Evolutionary conservation across 176 grass and related monocot species (phyloP).

Genomic region (Coix lacrymajobi): DNA sequence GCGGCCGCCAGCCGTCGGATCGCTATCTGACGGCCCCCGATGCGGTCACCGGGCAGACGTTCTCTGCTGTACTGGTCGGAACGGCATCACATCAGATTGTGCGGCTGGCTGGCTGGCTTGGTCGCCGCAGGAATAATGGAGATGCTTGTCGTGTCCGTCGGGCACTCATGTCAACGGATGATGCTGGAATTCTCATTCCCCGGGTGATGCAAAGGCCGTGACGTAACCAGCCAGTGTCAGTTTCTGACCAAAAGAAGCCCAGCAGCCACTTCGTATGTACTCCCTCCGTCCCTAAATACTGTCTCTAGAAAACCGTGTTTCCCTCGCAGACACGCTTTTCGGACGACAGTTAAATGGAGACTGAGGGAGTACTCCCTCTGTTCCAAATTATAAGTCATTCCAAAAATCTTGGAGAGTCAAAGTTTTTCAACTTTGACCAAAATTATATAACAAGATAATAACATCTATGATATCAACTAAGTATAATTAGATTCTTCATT

Average conservation of each 20-base stretch:
- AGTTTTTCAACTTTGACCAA: no score
- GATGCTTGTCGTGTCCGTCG: neutral
- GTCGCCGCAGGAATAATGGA: neutral
- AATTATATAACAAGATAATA: no score
- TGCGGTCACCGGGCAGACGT: neutral
- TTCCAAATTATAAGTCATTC: no score
- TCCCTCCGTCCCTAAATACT: no score
- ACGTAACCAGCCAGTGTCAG: neutral
- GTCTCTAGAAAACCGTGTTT: no score
- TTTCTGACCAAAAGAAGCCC: neutral
- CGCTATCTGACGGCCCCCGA: neutral
- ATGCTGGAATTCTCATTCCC: neutral
- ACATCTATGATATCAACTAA: no score
- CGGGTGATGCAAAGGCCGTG: neutral
- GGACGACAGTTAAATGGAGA: no score
- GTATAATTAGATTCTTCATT: no score
- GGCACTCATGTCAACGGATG: neutral
- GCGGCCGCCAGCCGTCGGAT: neutral
- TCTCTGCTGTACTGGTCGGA: neutral
- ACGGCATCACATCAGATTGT: neutral
- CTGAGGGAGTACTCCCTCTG: no score
- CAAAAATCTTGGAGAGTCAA: no score
- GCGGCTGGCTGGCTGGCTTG: neutral
- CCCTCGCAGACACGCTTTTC: no score
- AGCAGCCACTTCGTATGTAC: no score